Conservation (phyloP, 2,329 filamentous ascomycete genomes). For the Neurospora crassa region DNA sequence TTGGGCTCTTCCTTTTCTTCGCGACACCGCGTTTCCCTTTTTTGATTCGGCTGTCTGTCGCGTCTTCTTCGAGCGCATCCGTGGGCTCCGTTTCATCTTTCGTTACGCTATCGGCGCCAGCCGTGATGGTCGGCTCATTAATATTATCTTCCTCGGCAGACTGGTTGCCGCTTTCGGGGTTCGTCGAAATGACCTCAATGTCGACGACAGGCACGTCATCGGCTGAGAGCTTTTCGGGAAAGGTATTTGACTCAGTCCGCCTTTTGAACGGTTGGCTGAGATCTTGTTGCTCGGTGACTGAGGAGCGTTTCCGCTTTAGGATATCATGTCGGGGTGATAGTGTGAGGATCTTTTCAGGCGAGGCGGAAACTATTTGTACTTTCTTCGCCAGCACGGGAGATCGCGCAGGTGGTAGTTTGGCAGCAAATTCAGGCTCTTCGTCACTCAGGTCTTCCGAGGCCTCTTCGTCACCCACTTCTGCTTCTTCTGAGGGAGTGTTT, state of each 20-base stretch:
- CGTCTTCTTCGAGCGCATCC: slow-evolving; percentile 22
- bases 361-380: slow-evolving; percentile 16
- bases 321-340: slow-evolving; percentile 27
- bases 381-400: slow-evolving; percentile 16
- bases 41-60: slow-evolving; percentile 27
- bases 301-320: slow-evolving; percentile 43
- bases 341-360: slow-evolving; percentile 23
- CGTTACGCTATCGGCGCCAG: slow-evolving; percentile 23
- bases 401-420: slow-evolving; percentile 19
- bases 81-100: slow-evolving; percentile 29
- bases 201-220: slow-evolving; percentile 26
- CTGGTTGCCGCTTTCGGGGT: slow-evolving; percentile 29
- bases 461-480: slow-evolving; percentile 26
- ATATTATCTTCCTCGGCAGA: slow-evolving; percentile 38
- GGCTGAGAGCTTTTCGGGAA: slow-evolving; percentile 26
- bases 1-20: slow-evolving; percentile 31
- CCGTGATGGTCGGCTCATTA: slow-evolving; percentile 23
- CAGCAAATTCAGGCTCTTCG: slow-evolving; percentile 19
- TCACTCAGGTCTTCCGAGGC: slow-evolving; percentile 29
- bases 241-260: slow-evolving; percentile 39
- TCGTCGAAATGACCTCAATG: slow-evolving; percentile 27
- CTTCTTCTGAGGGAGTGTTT: slow-evolving; percentile 28
- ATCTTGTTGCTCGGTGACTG: slow-evolving; percentile 33
- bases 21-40: slow-evolving; percentile 31
- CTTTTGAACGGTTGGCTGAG: slow-evolving; percentile 42